Base-by-base conservation (phyloP, 148 eudicot species). In the Arctostaphylos glauca region DNA sequence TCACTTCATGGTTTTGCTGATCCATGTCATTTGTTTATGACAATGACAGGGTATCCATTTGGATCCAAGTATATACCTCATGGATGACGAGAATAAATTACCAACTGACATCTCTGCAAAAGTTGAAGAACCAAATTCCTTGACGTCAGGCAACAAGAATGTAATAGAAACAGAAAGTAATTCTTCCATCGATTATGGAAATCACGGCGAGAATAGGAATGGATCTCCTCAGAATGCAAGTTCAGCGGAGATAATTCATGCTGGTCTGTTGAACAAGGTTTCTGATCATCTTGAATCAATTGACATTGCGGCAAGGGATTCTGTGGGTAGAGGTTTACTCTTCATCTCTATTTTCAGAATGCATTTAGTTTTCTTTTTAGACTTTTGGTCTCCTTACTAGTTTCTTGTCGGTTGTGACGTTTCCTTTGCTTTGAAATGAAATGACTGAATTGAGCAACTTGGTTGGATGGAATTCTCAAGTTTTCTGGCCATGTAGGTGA, bases 31-130 rank as follows among this genome's bases (percentile, higher is more conserved):
- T 81, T 81, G 25, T 78, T 70, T 82, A 59, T 72, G 52, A 75
- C 78, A 75, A 80, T 84, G 74, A 49, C 95, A 96, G 99, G 99
- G 99, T 80, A 91, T 92, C 85, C 98, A 96, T 90, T 85, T 96
- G 84, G 99, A 96, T 91, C 99, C 99, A 48, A 96, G 99, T 84
- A 96, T 96, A 79, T 96, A 96, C 84, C 89, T 96, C 60, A 96
- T 96, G 99, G 95, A 94, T 84, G 99, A 94, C 79, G 99, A 92
- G 87, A 96, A 84, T 88, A 96, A 96, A 85, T 75, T 84, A 62
- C 81, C 92, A 67, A 79, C 85, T 80, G 78, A 88, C 76, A 6
- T 52, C 58, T 88, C 86, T 59, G 87, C 85, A 82, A 91, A 90
- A 86, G 89, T 79, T 67, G 92, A 86, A 71, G 89, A 86, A 67